Conservation (phyloP, 768 basidiomycete species). For the Trichaptum fuscoviolaceum region DNA sequence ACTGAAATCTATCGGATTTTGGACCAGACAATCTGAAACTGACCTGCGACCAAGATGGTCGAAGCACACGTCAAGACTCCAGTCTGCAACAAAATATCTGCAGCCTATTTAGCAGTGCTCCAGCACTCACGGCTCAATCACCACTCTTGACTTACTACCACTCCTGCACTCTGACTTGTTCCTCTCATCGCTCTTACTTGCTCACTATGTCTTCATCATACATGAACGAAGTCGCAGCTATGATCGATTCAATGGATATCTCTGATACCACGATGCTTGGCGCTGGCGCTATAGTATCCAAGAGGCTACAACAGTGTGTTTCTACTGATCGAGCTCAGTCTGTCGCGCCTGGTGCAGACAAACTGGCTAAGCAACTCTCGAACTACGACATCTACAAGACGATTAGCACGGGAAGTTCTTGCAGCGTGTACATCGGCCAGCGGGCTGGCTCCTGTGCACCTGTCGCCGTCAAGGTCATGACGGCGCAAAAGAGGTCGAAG, state of each 20-base stretch:
- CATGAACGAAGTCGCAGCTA: neutral
- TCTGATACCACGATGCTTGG: neutral
- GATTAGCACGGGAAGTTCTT: neutral
- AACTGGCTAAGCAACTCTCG: neutral
- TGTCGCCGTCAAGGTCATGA: neutral
- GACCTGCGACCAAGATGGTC: neutral
- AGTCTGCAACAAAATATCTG: neutral
- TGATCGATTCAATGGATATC: neutral
- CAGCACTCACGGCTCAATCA: neutral
- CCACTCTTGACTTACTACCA: neutral
- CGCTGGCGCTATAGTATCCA: neutral
- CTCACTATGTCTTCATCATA: neutral
- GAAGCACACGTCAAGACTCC: neutral
- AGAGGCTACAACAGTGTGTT: neutral
- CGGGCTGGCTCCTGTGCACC: neutral
- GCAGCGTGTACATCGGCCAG: conserved; percentile 1
- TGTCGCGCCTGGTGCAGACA: neutral
- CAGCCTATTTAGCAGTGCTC: neutral
- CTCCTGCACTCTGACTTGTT: conserved; percentile 8
- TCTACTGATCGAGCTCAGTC: neutral
- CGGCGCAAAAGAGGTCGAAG: neutral
- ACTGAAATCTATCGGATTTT: neutral
- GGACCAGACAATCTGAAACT: neutral
- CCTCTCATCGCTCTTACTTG: conserved; percentile 4
- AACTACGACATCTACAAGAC: neutral